Conservation (phyloP, 2,329 filamentous ascomycete species). For the Aspergillus sp. region DNA sequence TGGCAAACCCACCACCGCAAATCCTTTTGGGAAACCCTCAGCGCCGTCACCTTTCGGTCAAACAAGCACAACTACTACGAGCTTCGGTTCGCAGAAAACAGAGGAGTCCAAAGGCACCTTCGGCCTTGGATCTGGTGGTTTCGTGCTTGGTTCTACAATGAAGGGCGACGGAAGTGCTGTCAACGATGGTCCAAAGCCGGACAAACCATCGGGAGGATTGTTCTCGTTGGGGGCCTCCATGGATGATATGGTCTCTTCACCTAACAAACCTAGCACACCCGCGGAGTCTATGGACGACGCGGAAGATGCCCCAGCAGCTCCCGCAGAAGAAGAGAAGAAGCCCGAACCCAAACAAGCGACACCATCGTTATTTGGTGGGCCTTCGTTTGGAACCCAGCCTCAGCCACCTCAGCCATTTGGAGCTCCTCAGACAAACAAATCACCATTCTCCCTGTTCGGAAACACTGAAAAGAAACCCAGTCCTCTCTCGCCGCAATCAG, state of each 20-base stretch:
- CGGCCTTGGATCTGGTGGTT: conserved; percentile 31
- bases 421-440: conserved; percentile 27
- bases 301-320: conserved; percentile 27
- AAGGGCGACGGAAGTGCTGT: conserved; percentile 42
- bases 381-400: conserved; percentile 32
- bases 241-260: conserved; percentile 39
- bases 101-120: conserved; percentile 30
- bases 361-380: conserved; percentile 29
- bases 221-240: conserved; percentile 43
- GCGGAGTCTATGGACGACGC: conserved; percentile 39
- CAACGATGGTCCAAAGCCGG: conserved; percentile 41
- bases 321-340: conserved; percentile 17
- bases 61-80: conserved; percentile 18
- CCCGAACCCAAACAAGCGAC: conserved; percentile 19
- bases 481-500: conserved; percentile 32
- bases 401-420: conserved; percentile 25
- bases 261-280: conserved; percentile 32
- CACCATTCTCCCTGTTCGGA: conserved; percentile 33
- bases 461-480: conserved; percentile 26
- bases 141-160: conserved; percentile 46
- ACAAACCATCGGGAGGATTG: conserved; percentile 30
- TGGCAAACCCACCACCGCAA: conserved; percentile 22
- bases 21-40: conserved; percentile 30
- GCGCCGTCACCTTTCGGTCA: conserved; percentile 32
- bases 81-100: conserved; percentile 30